Evolutionary conservation across 345 rosid species (phyloP).

Genomic region (Populus simonii): DNA sequence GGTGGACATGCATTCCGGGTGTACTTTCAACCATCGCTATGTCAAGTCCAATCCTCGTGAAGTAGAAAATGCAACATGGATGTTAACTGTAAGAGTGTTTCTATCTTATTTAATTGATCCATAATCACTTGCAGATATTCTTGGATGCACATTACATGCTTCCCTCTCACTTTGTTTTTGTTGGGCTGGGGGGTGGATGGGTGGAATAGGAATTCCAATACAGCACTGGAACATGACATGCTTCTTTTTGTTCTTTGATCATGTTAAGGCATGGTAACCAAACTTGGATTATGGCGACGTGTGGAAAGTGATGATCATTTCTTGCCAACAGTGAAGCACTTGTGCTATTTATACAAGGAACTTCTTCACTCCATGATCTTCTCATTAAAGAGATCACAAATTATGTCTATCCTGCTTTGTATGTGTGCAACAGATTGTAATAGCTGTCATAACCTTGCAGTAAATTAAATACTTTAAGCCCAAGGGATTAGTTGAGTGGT

Average conservation of each 20-base stretch:
- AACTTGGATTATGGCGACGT: background rate
- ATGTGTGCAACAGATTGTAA: background rate
- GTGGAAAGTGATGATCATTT: background rate
- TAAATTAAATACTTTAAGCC: background rate
- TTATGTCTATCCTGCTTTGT: background rate
- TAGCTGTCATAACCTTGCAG: background rate
- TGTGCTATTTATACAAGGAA: background rate
- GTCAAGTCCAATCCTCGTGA: conserved; percentile 97
- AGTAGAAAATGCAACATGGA: conserved; percentile 98
- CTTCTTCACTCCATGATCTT: background rate
- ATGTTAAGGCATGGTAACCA: background rate
- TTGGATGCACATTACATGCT: background rate
- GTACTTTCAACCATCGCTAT: conserved; percentile 94
- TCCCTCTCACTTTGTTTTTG: background rate
- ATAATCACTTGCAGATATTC: background rate
- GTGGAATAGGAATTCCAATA: no score
- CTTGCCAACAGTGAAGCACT: background rate
- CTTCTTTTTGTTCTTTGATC: background rate
- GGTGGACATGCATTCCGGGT: conserved; percentile 96
- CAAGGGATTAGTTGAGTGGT: background rate
- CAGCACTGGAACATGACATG: background rate
- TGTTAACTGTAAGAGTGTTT: conserved; percentile 73
- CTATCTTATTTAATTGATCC: background rate
- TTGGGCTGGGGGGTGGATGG: background rate
- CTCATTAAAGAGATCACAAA: background rate